Base-by-base conservation (phyloP, 176 grass and related monocot genomes). In the Aegilops longissima region DNA sequence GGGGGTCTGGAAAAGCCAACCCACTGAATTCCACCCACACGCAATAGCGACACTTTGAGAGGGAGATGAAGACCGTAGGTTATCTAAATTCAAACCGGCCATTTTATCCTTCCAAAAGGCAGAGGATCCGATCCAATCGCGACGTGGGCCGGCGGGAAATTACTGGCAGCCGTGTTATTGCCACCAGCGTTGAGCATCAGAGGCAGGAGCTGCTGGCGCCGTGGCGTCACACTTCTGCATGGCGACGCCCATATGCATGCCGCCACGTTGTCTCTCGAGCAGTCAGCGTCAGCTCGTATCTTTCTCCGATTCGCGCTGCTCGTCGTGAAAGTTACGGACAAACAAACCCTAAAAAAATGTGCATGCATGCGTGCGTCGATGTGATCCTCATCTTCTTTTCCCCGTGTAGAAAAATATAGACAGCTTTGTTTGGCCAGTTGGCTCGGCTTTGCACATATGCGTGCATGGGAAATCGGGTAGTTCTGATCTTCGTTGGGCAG, bases 251-350 rank as follows among this genome's bases (percentile, higher is more conserved):
- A 71, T n/a, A 38, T 18, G 70, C 76, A 44, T 31, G 25, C 42
- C 2, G 31, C 76, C 82, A 85, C 76, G 69, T 51, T 45, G 24
- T 58, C n/a, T 58, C 44, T 12, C 8, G 18, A 6, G 59, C 33
- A 3, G 68, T 80, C 82, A 85, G 61, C 56, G 70, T 84, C 82
- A 34, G 45, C 6, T 51, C 59, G 12, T 35, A 64, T 76, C 6
- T 64, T 4, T 77, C 5, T 35, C 4, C 23, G 7, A 27, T 17
- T 25, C 27, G 4, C 29, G 29, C 36, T 72, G 51, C n/a, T 45
- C 36, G 18, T 12, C 59, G 59, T 66, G 83, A 51, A 65, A 51
- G 72, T 65, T 65, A 74, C 35, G 9, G 70, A 12, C 59, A 64
- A 83, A 61, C 67, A 9, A 71, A 83, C 47, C 21, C 66, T 51